Evolutionary conservation across 768 basidiomycete species (phyloP).

Genomic region (Candolleomyces efflorescens): DNA sequence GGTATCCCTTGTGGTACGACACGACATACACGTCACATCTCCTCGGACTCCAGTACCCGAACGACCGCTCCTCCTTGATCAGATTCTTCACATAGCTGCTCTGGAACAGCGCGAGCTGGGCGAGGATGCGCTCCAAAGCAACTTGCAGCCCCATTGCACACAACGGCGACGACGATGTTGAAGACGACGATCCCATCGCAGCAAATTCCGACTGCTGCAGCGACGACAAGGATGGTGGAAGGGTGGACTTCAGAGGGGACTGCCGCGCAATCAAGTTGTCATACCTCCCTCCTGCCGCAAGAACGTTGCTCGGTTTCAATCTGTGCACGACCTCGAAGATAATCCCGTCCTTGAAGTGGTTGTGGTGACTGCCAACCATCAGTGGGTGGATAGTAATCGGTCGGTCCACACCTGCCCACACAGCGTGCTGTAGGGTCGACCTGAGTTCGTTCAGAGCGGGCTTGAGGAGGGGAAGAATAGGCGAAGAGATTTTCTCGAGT

Average conservation of each 20-base stretch:
- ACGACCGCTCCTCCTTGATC: constrained; percentile 76
- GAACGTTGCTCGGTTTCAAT: constrained; percentile 61
- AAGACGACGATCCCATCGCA: constrained; percentile 14
- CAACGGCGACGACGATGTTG: constrained; percentile 36
- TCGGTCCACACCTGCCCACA: constrained; percentile 57
- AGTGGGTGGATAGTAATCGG: constrained; percentile 67
- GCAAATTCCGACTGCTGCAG: neutral
- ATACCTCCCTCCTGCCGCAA: constrained; percentile 85
- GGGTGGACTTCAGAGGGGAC: constrained; percentile 40
- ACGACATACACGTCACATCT: constrained; percentile 85
- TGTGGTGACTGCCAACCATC: constrained; percentile 63
- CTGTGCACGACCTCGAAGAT: constrained; percentile 70
- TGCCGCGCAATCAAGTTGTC: constrained; percentile 65
- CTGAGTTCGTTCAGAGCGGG: constrained; percentile 59
- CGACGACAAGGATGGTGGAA: neutral
- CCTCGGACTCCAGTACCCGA: constrained; percentile 87
- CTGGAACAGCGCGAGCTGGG: constrained; percentile 66
- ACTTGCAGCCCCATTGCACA: constrained; percentile 77
- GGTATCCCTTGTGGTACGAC: constrained; percentile 68
- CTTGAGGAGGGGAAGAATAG: constrained; percentile 43
- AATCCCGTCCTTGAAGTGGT: constrained; percentile 69
- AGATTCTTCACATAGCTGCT: constrained; percentile 62
- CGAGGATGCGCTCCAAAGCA: constrained; percentile 72
- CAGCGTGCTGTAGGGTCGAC: constrained; percentile 54
- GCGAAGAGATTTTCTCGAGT: constrained; percentile 58